Evolutionary conservation across 345 rosid species (phyloP).

Genomic region (Eutrema heterophyllum): DNA sequence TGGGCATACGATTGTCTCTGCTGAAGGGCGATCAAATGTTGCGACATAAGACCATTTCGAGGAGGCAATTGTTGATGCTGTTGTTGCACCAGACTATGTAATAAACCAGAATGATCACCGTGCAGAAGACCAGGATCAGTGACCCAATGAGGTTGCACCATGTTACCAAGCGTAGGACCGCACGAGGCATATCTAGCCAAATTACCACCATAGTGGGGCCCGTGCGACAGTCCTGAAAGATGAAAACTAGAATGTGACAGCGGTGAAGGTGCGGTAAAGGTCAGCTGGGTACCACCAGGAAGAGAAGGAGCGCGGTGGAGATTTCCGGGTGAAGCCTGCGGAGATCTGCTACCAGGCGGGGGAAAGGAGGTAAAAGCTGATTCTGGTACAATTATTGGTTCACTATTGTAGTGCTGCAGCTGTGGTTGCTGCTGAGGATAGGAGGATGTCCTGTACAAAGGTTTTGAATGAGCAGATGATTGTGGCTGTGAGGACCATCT

Average conservation of each 20-base stretch:
- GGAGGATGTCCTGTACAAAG: constrained; percentile 81
- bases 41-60: constrained; percentile 54
- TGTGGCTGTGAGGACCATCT: constrained; percentile 95
- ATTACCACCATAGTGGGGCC: constrained; percentile 61
- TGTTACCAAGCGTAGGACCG: constrained; percentile 66
- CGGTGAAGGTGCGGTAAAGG: constrained; percentile 54
- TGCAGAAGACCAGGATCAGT: constrained; percentile 70
- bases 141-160: constrained; percentile 79
- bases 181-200: constrained; percentile 57
- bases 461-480: constrained; percentile 51
- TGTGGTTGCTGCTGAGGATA: constrained; percentile 77
- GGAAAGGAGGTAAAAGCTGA: constrained; percentile 82
- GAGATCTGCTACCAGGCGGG: constrained; percentile 70
- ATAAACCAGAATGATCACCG: constrained; percentile 66
- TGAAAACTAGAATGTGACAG: constrained; percentile 55
- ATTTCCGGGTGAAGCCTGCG: constrained; percentile 51
- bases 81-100: constrained; percentile 63
- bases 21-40: constrained; percentile 54
- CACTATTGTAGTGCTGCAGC: constrained; percentile 63
- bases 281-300: constrained; percentile 49
- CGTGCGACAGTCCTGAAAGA: constrained; percentile 58
- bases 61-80: constrained; percentile 50
- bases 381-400: constrained; percentile 60
- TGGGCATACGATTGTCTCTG: constrained; percentile 71
- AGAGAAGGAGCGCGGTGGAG: constrained; percentile 45